Evolutionary conservation across 352 stramenopile genomes (phyloP), one percentile per base, ranked within the genome.

Genomic region (Phytophthora sojae): DNA sequence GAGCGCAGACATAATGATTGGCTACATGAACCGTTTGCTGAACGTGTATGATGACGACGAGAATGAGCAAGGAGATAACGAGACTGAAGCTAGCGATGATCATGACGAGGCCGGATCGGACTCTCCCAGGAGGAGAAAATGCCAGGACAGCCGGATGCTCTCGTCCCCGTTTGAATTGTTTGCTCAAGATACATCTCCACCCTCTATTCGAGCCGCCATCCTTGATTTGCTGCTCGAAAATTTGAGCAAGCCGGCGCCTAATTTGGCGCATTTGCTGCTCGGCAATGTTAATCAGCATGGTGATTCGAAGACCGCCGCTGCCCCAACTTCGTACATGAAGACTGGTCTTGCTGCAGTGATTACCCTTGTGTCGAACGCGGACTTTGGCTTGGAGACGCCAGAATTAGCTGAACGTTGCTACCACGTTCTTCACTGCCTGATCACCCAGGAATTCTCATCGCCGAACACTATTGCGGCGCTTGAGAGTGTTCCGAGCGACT

Each of bases 221-320:
- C 50, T 96, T 47, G 89, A 95, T 69, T 53, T 96, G 54, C 54
- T 96, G 7, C 68, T 96, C 15, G 87, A 91, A 62, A 96, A 95
- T 64, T 68, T 96, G 12, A 71, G 75, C 35, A 94, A 94, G 60
- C 80, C 89, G 9, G 77, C 86, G 21, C 89, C 89, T 12, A 96
- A 96, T 57, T 47, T 96, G 35, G 72, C 86, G 7, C 88, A 94
- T 68, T 67, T 96, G 26, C 53, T 96, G 8, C 77, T 95, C 25
- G 86, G 86, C 3, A 79, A 86, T 49, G 67, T 93, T 25, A 79
- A 84, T 26, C 69, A 79, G 50, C 64, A 71, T 57, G 57, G 70
- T 57, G 69, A 75, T n/a, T 72, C 72, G 4, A 85, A 85, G 26
- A 59, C 35, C 49, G 53, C 54, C 21, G 26, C 55, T 35, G 37